A percentile compares a stretch with the other conserved stretches of the same genome.
Evolutionary conservation across 495 filamentous ascomycete species (phyloP).

Genomic region (Diplogelasinospora grovesii): DNA sequence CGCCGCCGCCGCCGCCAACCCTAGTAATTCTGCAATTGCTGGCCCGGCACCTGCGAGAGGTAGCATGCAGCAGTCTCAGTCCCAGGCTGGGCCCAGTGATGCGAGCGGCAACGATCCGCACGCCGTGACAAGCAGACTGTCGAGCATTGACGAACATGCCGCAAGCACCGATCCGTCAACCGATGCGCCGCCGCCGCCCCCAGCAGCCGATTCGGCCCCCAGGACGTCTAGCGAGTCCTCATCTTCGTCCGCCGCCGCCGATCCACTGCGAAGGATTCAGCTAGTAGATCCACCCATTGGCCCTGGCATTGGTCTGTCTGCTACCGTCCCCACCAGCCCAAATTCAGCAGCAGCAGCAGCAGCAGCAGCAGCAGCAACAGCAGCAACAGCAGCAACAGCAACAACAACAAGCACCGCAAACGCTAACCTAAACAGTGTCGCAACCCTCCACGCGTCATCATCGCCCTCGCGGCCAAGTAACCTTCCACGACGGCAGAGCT

Average conservation of each 20-base stretch:
- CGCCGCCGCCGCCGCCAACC: slow-evolving; percentile 16
- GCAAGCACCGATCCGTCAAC: neutral
- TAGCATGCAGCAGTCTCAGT: too few relatives aligned
- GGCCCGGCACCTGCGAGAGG: too few relatives aligned
- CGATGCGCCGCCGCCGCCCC: neutral
- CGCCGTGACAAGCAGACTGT: slow-evolving; percentile 5
- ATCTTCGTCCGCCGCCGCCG: too few relatives aligned
- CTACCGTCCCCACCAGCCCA: neutral
- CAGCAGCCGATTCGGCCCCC: slow-evolving; percentile 3
- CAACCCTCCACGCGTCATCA: slow-evolving; percentile 6
- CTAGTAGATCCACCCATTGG: neutral
- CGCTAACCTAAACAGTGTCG: neutral
- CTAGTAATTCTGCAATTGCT: neutral
- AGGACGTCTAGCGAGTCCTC: too few relatives aligned
- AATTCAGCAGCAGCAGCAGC: neutral
- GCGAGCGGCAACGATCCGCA: slow-evolving; percentile 16
- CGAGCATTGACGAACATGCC: slow-evolving; percentile 11
- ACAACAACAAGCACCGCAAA: neutral
- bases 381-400: neutral
- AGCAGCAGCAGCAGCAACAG: too few relatives aligned
- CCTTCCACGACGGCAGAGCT: slow-evolving; percentile 37
- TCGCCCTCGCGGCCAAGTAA: slow-evolving; percentile 18
- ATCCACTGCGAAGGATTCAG: too few relatives aligned
- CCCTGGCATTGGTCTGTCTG: neutral
- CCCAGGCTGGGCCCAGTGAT: too few relatives aligned